These are phyloP conservation scores for Nicotiana knightiana DNA, from an alignment of 257 asterid species.

Conservation along the genomic window DNA sequence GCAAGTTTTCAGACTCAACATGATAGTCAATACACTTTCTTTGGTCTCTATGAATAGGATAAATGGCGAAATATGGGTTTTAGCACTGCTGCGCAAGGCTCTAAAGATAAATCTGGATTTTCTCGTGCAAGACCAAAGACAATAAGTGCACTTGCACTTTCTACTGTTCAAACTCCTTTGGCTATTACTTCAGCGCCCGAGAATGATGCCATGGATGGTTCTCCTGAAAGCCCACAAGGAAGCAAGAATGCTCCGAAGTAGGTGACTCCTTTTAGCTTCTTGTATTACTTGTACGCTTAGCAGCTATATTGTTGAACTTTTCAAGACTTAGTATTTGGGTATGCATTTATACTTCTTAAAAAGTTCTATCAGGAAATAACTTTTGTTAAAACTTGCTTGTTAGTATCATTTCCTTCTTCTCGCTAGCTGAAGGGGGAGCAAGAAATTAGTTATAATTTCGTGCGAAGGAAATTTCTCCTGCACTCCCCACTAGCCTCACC, in stretches of 20 bases:
- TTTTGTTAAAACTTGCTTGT: not conserved
- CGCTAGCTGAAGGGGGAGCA: not conserved
- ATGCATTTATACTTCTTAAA: not conserved
- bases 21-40: not conserved
- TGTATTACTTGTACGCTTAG: slow-evolving; percentile 6
- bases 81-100: slow-evolving; percentile 25
- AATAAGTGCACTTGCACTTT: not conserved
- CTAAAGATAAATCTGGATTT: slow-evolving; percentile 24
- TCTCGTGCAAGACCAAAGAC: slow-evolving; percentile 18
- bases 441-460: not conserved
- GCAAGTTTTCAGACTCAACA: not conserved
- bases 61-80: slow-evolving; percentile 51
- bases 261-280: slow-evolving; percentile 10
- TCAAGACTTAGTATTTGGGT: not conserved
- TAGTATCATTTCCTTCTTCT: not conserved
- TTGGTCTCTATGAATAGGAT: slow-evolving; percentile 37
- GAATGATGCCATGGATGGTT: slow-evolving; percentile 16
- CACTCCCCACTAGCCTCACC: not conserved
- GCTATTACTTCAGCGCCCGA: slow-evolving; percentile 10
- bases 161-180: slow-evolving; percentile 9
- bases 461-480: not conserved
- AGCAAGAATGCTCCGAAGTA: slow-evolving; percentile 18
- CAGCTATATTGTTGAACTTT: not conserved
- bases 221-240: slow-evolving; percentile 20
- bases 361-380: not conserved